Conservation (phyloP, 2,329 filamentous ascomycete genomes). For the Diaporthe sp. region DNA sequence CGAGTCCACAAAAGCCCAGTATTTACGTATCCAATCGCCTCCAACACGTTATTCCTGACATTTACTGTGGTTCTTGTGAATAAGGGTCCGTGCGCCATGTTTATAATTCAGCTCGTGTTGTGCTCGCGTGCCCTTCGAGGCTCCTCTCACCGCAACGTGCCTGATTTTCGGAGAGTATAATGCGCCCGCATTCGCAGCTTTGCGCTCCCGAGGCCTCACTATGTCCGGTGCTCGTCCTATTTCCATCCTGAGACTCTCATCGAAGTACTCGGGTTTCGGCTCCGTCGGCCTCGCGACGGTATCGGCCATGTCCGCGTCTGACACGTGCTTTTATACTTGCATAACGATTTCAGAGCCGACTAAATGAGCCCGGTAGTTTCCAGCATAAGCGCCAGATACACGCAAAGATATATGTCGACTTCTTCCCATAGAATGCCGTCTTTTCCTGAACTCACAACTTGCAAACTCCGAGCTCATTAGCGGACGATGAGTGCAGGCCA, state of each 20-base stretch:
- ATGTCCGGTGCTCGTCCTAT: background rate
- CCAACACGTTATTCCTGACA: constrained; percentile 11
- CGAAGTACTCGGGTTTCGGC: background rate
- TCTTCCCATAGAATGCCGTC: background rate
- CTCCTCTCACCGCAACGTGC: background rate
- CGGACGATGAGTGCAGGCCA: background rate
- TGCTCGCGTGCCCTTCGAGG: background rate
- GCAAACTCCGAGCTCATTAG: background rate
- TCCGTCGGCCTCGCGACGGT: background rate
- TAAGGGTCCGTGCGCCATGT: background rate
- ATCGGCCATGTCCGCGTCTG: background rate
- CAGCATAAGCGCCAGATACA: background rate
- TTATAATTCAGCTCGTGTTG: background rate
- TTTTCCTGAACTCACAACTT: no score
- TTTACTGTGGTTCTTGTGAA: constrained; percentile 11
- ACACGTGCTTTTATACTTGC: background rate
- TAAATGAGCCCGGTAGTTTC: background rate
- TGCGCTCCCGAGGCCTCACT: background rate
- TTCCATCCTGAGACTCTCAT: no score
- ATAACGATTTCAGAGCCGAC: background rate
- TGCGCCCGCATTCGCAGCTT: background rate
- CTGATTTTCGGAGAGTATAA: background rate
- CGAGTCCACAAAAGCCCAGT: constrained; percentile 9
- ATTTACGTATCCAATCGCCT: background rate
- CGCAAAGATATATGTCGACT: background rate